Evolutionary conservation across 2,329 filamentous ascomycete species (phyloP), one percentile per base, ranked within the genome.

Genomic region (Aspergillus nomiae): DNA sequence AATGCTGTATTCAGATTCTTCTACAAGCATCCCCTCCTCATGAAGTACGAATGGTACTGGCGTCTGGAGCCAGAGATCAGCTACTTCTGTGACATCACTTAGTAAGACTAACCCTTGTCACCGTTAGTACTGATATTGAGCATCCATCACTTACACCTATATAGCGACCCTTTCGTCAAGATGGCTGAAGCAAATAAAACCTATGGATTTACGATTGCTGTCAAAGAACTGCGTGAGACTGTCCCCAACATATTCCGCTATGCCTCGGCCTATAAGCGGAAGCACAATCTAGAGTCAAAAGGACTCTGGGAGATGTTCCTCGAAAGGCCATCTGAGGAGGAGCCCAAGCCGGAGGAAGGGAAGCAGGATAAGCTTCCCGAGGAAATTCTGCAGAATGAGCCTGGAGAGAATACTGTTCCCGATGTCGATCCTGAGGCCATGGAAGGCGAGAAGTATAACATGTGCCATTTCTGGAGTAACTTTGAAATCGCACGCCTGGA

Each of bases 401-500:
- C 92, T 28, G 88, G 87, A 43, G 85, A 85, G 60, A 88, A 89
- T 66, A 86, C 86, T 38, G 81, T 92, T n/a, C 89, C 90, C 34
- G 89, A 95, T 48, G 91, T 97, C 61, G 92, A 98, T 73, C 89
- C 90, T 0, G 94, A 98, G 74, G 87, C 89, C 48, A 99, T 99
- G 95, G 94, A 98, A 76, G 92, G 93, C 67, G 95, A 99, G 78
- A 92, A 89, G 72, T 99, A 99, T 85, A 99, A 99, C 82, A 99
- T 99, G 95, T 99, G 95, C 78, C 95, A 99, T 83, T 99, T 97
- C 84, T 99, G 95, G 95, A 97, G 93, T 78, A 99, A 99, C 78
- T 99, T 99, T 70, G 95, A 99, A 80, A 99, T 99, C 81, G 95
- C 95, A 16, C 89, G 89, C 63, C 86, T 99, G 65, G 90, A 92